Conservation (phyloP, 1,284 basidiomycete genomes). For the Pholiota adiposa region DNA sequence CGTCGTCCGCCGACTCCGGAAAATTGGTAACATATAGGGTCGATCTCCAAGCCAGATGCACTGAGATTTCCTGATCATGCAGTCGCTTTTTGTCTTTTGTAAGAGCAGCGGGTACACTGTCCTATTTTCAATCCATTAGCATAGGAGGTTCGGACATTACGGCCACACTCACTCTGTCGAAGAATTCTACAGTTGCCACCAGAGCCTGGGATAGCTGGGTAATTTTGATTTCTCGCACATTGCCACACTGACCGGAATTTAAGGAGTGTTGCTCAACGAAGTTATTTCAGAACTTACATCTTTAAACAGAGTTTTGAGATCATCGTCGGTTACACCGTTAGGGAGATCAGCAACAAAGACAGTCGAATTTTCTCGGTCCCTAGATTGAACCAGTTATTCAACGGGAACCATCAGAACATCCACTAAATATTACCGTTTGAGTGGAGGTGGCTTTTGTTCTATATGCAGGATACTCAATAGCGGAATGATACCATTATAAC, state of each 20-base stretch:
- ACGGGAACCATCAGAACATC: neutral
- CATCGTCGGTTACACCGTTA: conserved; percentile 58
- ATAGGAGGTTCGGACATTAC: neutral
- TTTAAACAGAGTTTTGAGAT: conserved; percentile 79
- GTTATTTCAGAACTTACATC: conserved; percentile 61
- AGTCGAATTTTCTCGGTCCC: conserved; percentile 95
- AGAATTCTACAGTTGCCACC: conserved; percentile 85
- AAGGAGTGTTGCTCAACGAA: neutral
- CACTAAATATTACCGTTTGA: conserved; percentile 60
- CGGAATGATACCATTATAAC: conserved; percentile 1
- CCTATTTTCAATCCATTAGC: conserved; percentile 45
- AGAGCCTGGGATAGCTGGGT: conserved; percentile 57
- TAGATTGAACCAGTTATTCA: conserved; percentile 31
- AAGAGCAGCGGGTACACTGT: conserved; percentile 81
- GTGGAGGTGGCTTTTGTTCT: conserved; percentile 50
- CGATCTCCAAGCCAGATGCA: conserved; percentile 91
- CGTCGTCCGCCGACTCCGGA: conserved; percentile 84
- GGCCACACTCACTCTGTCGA: conserved; percentile 56
- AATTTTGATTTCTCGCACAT: conserved; percentile 79
- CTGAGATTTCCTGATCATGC: conserved; percentile 72
- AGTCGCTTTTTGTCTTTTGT: conserved; percentile 94
- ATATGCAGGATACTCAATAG: conserved; percentile 3
- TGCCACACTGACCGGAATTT: conserved; percentile 67
- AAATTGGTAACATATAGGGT: conserved; percentile 98
- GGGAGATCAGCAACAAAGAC: conserved; percentile 85